Evolutionary conservation across 1,139 yeast species (phyloP).

Genomic region (Debaryomyces sp.): DNA sequence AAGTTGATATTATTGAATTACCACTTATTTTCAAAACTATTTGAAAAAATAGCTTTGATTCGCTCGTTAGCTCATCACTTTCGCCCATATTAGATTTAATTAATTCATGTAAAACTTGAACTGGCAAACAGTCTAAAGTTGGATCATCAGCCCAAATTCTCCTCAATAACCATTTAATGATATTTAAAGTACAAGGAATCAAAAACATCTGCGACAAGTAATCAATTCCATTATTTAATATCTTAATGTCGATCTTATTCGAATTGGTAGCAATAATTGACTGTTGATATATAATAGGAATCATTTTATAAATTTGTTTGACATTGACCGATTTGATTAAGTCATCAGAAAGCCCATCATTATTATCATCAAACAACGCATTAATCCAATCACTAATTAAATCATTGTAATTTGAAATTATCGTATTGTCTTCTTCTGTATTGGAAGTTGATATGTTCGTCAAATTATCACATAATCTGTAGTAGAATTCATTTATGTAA

Average conservation of each 20-base stretch:
- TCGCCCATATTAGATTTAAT: constrained; percentile 25
- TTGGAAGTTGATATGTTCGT: constrained; percentile 17
- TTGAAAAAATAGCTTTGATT: constrained; percentile 26
- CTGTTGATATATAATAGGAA: constrained; percentile 77
- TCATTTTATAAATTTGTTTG: constrained; percentile 66
- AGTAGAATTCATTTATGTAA: constrained; percentile 38
- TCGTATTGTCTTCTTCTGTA: constrained; percentile 33
- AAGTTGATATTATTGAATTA: constrained; percentile 18
- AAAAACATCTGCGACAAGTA: constrained; percentile 47
- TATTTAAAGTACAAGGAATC: constrained; percentile 41
- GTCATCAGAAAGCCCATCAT: constrained; percentile 87
- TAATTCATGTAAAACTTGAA: constrained; percentile 25
- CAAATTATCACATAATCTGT: constrained; percentile 35
- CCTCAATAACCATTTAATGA: constrained; percentile 35
- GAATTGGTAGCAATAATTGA: constrained; percentile 63
- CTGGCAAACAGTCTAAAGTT: constrained; percentile 11
- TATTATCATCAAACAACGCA: constrained; percentile 69
- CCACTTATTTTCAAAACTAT: constrained; percentile 29
- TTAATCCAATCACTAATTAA: constrained; percentile 75
- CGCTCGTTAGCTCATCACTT: constrained; percentile 10
- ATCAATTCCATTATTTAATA: constrained; percentile 45
- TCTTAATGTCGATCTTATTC: constrained; percentile 45
- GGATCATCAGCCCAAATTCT: constrained; percentile 16
- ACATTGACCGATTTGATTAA: constrained; percentile 67
- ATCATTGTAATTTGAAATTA: constrained; percentile 42